Conservation (phyloP, 2,329 filamentous ascomycete species). For the Annulohypoxylon truncatum region DNA sequence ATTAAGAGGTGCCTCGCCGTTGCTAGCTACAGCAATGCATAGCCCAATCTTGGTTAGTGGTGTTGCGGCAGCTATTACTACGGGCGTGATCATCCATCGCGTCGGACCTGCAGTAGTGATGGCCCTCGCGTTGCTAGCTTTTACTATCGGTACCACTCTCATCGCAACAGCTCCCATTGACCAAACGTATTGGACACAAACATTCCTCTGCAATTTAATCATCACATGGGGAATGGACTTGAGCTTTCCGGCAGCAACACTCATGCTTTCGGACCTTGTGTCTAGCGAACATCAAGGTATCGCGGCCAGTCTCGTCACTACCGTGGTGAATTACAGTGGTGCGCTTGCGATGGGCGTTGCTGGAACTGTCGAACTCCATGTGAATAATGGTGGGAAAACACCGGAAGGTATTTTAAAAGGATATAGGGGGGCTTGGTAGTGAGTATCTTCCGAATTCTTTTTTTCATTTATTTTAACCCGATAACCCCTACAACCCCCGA, state of each 20-base stretch:
- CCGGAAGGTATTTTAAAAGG: constrained; percentile 42
- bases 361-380: constrained; percentile 55
- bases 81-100: constrained; percentile 47
- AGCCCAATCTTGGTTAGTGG: constrained; percentile 54
- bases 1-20: constrained; percentile 52
- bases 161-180: constrained; percentile 56
- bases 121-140: constrained; percentile 48
- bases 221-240: constrained; percentile 67
- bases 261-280: constrained; percentile 60
- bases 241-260: constrained; percentile 64
- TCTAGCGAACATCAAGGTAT: constrained; percentile 51
- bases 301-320: constrained; percentile 62
- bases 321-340: constrained; percentile 69
- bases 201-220: constrained; percentile 62
- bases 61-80: constrained; percentile 50
- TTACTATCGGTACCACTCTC: constrained; percentile 47
- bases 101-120: constrained; percentile 50
- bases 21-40: constrained; percentile 54
- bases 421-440: constrained; percentile 48
- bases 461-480: not conserved
- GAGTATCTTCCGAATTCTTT: constrained; percentile 11
- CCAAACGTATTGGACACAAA: constrained; percentile 66
- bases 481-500: not conserved
- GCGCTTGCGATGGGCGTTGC: constrained; percentile 66
- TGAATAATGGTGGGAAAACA: constrained; percentile 34